Evolutionary conservation across 2,329 filamentous ascomycete genomes (phyloP).

Genomic region (Calonectria hawksworthii): DNA sequence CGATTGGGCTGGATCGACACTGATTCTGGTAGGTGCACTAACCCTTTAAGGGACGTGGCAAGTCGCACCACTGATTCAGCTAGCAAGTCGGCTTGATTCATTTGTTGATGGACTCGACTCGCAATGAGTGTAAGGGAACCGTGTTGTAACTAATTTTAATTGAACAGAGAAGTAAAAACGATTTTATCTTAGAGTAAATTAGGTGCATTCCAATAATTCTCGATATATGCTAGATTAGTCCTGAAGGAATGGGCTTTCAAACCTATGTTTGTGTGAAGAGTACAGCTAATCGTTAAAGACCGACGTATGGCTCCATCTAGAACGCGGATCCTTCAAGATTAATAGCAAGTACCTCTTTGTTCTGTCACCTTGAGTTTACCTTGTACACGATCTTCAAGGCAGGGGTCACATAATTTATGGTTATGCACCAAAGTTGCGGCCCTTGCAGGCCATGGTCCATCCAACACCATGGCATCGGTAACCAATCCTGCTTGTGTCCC

Average conservation of each 20-base stretch:
- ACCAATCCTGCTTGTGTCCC: neutral
- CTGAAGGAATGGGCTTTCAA: neutral
- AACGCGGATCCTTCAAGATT: neutral
- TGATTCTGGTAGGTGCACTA: neutral
- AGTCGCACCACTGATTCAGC: too few relatives aligned
- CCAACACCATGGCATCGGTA: neutral
- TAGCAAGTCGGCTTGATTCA: neutral
- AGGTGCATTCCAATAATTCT: neutral
- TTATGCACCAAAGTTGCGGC: neutral
- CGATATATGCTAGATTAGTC: neutral
- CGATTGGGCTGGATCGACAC: neutral
- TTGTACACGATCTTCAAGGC: neutral
- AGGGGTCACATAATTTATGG: neutral
- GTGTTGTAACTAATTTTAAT: neutral
- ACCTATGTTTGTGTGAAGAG: neutral
- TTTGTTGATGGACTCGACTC: neutral
- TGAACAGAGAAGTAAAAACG: neutral
- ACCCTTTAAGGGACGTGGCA: neutral
- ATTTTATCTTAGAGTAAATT: neutral
- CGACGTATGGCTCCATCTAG: neutral
- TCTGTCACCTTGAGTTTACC: too few relatives aligned
- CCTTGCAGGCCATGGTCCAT: neutral
- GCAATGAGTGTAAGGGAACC: neutral
- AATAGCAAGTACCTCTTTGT: neutral
- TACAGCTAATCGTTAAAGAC: neutral